A percentile compares a stretch with the other conserved stretches of the same genome.
Conservation (phyloP, 129 eudicot species). For the Escallonia herrerae region DNA sequence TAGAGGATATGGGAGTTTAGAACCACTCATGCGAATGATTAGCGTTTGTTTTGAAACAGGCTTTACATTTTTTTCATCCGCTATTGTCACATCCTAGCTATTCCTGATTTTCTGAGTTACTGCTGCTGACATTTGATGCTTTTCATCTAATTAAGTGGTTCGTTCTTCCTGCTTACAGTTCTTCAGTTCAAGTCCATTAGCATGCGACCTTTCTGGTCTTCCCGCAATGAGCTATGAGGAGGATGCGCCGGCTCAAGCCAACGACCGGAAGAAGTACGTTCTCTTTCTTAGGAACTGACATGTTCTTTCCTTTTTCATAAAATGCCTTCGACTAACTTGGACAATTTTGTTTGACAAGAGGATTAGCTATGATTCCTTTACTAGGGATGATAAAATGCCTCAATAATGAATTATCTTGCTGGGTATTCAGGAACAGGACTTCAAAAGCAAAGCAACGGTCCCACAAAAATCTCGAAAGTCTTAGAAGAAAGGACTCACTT, state of each 20-base stretch:
- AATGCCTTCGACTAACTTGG: no score
- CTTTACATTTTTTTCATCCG: no score
- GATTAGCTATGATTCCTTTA: no score
- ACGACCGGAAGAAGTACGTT: conserved; percentile 41
- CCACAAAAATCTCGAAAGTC: conserved; percentile 27
- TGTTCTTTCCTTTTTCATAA: background rate
- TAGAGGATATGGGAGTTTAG: no score
- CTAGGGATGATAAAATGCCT: background rate
- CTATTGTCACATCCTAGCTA: no score
- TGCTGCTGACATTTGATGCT: background rate
- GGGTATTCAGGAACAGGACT: conserved; percentile 24
- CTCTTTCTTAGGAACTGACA: background rate
- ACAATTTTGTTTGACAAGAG: no score
- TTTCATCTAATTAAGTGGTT: background rate
- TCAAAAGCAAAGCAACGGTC: conserved; percentile 29
- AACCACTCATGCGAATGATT: no score
- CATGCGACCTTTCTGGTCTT: conserved; percentile 52
- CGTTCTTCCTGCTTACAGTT: conserved; percentile 35
- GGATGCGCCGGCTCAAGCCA: conserved; percentile 34
- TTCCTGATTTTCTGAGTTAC: background rate
- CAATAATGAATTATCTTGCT: background rate
- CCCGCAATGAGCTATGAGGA: conserved; percentile 40
- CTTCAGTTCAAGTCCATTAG: conserved; percentile 57
- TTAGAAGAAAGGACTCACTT: conserved; percentile 38
- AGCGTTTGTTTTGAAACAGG: no score